Evolutionary conservation across 192 early-diverging fungal genomes (phyloP).

Genomic region (Coemansia sp.): DNA sequence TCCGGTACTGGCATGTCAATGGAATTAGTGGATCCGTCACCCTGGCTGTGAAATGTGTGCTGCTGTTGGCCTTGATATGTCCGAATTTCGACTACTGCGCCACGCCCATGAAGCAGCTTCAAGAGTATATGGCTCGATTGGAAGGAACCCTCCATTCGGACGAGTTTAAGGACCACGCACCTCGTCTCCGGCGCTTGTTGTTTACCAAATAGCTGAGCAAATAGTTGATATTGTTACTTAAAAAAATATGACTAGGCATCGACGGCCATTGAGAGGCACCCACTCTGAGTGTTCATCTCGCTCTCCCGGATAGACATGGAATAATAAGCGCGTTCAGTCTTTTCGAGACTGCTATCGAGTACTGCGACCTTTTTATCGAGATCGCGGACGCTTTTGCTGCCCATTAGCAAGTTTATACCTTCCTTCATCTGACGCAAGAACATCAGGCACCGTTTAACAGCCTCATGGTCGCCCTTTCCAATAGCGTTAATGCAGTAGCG

Average conservation of each 20-base stretch:
- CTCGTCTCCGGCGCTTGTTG: background rate
- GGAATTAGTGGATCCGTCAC: too few species aligned
- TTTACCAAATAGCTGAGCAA: background rate
- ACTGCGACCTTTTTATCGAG: slow-evolving; percentile 44
- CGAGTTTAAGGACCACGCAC: background rate
- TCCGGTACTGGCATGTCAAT: background rate
- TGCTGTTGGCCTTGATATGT: background rate
- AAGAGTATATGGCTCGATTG: background rate
- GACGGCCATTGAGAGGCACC: background rate
- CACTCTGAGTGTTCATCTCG: slow-evolving; percentile 21
- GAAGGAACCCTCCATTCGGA: background rate
- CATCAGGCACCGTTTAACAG: slow-evolving; percentile 38
- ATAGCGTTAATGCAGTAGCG: slow-evolving; percentile 62
- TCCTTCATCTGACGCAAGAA: slow-evolving; percentile 54
- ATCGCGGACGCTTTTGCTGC: slow-evolving; percentile 16
- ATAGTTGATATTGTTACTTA: background rate
- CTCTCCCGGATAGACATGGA: slow-evolving; percentile 46
- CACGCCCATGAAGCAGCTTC: too few species aligned
- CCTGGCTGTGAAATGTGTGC: background rate
- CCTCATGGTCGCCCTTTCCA: slow-evolving; percentile 50
- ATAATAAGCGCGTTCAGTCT: slow-evolving; percentile 50
- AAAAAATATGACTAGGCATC: background rate
- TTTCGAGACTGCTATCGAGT: slow-evolving; percentile 51
- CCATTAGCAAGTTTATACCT: slow-evolving; percentile 33
- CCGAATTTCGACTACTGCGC: background rate